Evolutionary conservation across 2,329 filamentous ascomycete genomes (phyloP).

Genomic region (Calonectria fujianensis): DNA sequence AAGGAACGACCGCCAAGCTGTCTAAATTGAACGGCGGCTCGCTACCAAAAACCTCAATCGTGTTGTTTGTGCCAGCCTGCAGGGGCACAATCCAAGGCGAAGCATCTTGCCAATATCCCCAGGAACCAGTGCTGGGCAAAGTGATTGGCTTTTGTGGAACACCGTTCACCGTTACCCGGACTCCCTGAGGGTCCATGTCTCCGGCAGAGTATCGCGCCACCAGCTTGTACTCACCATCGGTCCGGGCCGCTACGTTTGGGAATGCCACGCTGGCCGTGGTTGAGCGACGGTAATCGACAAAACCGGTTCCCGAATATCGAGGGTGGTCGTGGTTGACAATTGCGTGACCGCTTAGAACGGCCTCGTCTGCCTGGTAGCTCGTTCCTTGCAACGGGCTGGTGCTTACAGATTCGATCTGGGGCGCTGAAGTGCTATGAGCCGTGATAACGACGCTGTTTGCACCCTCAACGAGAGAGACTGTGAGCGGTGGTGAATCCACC

Average conservation of each 20-base stretch:
- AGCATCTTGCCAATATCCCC: slow-evolving; percentile 7
- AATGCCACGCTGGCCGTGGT: slow-evolving; percentile 1
- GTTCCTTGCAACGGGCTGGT: background rate
- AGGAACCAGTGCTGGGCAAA: background rate
- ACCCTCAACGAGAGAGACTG: background rate
- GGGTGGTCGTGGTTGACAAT: slow-evolving; percentile 10
- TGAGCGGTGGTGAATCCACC: background rate
- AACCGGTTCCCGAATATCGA: slow-evolving; percentile 19
- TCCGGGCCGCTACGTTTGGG: background rate
- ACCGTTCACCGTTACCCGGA: slow-evolving; percentile 17
- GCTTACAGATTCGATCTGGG: slow-evolving; percentile 4
- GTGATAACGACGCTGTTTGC: background rate
- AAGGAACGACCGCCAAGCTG: background rate
- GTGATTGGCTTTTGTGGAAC: background rate
- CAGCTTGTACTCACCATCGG: background rate
- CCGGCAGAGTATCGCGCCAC: slow-evolving; percentile 18
- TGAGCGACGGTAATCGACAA: slow-evolving; percentile 7
- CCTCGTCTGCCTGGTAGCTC: background rate
- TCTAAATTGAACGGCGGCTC: slow-evolving; percentile 13
- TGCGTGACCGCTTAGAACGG: background rate
- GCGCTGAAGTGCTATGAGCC: background rate
- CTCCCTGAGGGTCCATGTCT: background rate
- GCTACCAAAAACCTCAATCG: background rate
- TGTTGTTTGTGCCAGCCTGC: background rate
- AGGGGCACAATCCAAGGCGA: background rate